These are phyloP conservation scores for Acrodontium crateriforme DNA, from an alignment of 2,329 filamentous ascomycete genomes.

Conservation along the genomic window DNA sequence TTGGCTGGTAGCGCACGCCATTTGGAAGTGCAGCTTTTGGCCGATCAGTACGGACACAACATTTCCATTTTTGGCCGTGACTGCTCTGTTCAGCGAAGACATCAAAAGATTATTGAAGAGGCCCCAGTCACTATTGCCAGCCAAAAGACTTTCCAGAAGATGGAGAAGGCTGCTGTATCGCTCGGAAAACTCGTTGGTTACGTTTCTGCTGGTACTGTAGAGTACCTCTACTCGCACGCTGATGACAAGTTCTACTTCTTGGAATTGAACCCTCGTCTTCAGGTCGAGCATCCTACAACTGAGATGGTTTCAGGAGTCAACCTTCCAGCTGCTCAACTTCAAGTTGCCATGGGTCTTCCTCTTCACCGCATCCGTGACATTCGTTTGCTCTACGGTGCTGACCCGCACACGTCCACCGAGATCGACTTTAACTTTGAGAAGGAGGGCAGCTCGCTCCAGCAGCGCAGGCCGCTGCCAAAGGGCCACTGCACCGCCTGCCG, in stretches of 20 bases:
- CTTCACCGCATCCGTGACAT: conserved; percentile 94
- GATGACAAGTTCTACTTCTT: conserved; percentile 99
- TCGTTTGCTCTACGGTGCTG: conserved; percentile 85
- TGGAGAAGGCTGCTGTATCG: conserved; percentile 93
- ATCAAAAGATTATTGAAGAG: conserved; percentile 99
- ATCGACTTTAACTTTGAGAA: conserved; percentile 96
- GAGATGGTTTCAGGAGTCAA: conserved; percentile 99
- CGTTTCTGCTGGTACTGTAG: conserved; percentile 95
- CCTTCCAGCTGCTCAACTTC: conserved; percentile 88
- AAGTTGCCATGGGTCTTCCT: conserved; percentile 97
- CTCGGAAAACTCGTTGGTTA: conserved; percentile 91
- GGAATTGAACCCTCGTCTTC: conserved; percentile 94
- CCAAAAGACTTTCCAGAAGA: conserved; percentile 74
- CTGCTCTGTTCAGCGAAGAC: conserved; percentile 93
- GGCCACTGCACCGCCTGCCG: conserved; percentile 96
- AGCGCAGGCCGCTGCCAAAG: conserved; percentile 83
- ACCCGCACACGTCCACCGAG: conserved; percentile 69
- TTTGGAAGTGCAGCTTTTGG: conserved; percentile 91
- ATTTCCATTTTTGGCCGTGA: conserved; percentile 97
- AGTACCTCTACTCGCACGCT: conserved; percentile 95
- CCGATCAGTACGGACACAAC: conserved; percentile 99
- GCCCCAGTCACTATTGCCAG: conserved; percentile 95
- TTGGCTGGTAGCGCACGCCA: conserved; percentile 90
- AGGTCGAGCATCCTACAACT: conserved; percentile 98
- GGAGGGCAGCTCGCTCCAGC: conserved; percentile 66